These are phyloP conservation scores for Arachis monticola DNA, from an alignment of 331 rosid genomes.

Conservation along the genomic window DNA sequence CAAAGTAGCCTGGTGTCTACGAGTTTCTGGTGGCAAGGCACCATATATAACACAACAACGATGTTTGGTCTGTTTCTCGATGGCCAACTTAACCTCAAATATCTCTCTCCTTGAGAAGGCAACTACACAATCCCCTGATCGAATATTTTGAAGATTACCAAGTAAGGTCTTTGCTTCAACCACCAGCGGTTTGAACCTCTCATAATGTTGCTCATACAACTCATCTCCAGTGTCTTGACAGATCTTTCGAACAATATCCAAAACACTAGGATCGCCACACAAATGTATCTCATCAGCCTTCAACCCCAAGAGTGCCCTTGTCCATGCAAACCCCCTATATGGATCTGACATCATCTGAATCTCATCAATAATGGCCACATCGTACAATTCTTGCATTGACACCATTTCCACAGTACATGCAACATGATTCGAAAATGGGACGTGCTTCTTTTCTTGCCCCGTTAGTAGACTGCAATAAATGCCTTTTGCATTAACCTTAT, in stretches of 20 bases:
- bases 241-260: conserved; percentile 66
- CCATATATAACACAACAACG: conserved; percentile 89
- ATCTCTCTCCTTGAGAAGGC: conserved; percentile 98
- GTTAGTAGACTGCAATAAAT: conserved; percentile 83
- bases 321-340: conserved; percentile 85
- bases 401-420: conserved; percentile 96
- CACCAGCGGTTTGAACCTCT: conserved; percentile 90
- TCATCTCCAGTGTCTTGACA: conserved; percentile 83
- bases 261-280: conserved; percentile 80
- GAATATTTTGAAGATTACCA: conserved; percentile 78
- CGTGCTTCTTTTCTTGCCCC: conserved; percentile 83
- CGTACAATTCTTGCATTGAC: conserved; percentile 78
- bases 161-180: conserved; percentile 87
- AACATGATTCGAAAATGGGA: conserved; percentile 77
- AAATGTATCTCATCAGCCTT: conserved; percentile 94
- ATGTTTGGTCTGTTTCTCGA: conserved; percentile 80
- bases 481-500: conserved; percentile 83
- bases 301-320: conserved; percentile 87
- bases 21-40: conserved; percentile 94
- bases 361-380: conserved; percentile 88
- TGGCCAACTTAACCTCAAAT: conserved; percentile 82
- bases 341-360: conserved; percentile 90
- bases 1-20: conserved; percentile 80
- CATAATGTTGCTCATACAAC: conserved; percentile 72
- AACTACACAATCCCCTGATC: conserved; percentile 95